These are phyloP conservation scores for Penicillium sp. DNA, from an alignment of 2,329 filamentous ascomycete species.

Conservation along the genomic window DNA sequence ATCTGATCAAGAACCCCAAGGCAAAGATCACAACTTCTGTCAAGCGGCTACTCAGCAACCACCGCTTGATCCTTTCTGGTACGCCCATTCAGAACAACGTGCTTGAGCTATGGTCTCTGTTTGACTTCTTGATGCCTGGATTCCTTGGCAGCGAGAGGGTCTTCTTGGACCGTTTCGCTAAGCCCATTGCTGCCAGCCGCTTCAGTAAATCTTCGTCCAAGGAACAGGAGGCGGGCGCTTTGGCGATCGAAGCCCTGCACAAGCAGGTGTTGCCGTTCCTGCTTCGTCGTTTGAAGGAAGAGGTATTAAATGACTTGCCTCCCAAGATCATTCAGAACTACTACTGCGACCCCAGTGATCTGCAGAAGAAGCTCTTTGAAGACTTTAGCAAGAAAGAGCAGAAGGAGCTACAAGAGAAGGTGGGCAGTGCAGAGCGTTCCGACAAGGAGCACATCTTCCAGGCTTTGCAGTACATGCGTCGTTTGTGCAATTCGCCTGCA, in stretches of 20 bases:
- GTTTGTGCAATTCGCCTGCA: conserved; percentile 95
- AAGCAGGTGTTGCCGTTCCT: conserved; percentile 98
- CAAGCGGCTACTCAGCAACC: conserved; percentile 85
- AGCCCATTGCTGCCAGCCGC: conserved; percentile 89
- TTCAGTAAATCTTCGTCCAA: conserved; percentile 97
- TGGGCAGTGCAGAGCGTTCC: conserved; percentile 81
- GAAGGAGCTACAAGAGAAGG: conserved; percentile 80
- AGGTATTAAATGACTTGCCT: conserved; percentile 91
- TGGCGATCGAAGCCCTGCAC: conserved; percentile 96
- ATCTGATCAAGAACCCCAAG: conserved; percentile 97
- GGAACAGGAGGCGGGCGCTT: conserved; percentile 92
- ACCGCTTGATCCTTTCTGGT: conserved; percentile 91
- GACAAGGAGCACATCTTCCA: conserved; percentile 99
- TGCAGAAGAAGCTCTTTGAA: conserved; percentile 93
- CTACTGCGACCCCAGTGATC: conserved; percentile 94
- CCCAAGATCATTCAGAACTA: conserved; percentile 99
- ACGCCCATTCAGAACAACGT: conserved; percentile 99
- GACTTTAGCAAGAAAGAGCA: conserved; percentile 94
- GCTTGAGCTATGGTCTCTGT: conserved; percentile 92
- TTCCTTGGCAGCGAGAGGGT: conserved; percentile 95
- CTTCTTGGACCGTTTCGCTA: conserved; percentile 92
- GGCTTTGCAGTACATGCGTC: conserved; percentile 98
- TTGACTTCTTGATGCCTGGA: conserved; percentile 98
- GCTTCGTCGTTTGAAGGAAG: conserved; percentile 92
- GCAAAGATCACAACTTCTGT: conserved; percentile 93